Percentiles rank a stretch among this genome's conserved stretches.
These are phyloP conservation scores for Didymella sp. DNA, from an alignment of 2,329 filamentous ascomycete genomes.

Conservation along the genomic window DNA sequence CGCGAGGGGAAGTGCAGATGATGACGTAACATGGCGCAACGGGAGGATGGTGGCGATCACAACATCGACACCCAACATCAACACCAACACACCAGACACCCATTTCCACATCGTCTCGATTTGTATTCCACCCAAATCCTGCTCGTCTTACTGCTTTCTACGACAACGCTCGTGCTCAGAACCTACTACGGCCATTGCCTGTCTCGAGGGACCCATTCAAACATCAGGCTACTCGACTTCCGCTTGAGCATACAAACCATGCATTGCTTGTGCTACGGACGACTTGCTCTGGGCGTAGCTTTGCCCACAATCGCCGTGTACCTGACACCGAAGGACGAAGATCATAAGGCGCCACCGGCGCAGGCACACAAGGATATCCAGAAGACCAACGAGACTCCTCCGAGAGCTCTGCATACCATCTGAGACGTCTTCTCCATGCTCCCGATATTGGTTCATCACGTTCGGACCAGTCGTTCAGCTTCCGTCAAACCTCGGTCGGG, in stretches of 20 bases:
- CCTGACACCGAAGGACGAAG: slow-evolving; percentile 11
- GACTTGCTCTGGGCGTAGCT: slow-evolving; percentile 13
- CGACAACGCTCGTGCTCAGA: too few relatives aligned
- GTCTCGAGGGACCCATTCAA: background rate
- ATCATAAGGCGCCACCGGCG: background rate
- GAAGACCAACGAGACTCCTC: background rate
- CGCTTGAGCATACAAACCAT: background rate
- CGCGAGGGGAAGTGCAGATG: background rate
- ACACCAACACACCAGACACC: background rate
- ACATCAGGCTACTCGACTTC: background rate
- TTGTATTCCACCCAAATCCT: too few relatives aligned
- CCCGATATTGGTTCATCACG: background rate
- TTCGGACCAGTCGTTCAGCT: background rate
- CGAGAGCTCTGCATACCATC: background rate
- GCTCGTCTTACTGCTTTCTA: too few relatives aligned
- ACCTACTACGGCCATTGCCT: too few relatives aligned
- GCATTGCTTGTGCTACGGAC: slow-evolving; percentile 13
- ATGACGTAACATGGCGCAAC: slow-evolving; percentile 12
- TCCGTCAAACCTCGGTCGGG: background rate
- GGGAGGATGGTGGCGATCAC: slow-evolving; percentile 7
- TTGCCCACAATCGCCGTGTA: slow-evolving; percentile 11
- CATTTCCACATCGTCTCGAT: background rate
- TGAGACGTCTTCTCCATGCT: background rate
- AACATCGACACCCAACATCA: background rate
- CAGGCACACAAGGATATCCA: background rate